Evolutionary conservation across 2,329 filamentous ascomycete genomes (phyloP).

Genomic region (Fusarium austroafricanum): DNA sequence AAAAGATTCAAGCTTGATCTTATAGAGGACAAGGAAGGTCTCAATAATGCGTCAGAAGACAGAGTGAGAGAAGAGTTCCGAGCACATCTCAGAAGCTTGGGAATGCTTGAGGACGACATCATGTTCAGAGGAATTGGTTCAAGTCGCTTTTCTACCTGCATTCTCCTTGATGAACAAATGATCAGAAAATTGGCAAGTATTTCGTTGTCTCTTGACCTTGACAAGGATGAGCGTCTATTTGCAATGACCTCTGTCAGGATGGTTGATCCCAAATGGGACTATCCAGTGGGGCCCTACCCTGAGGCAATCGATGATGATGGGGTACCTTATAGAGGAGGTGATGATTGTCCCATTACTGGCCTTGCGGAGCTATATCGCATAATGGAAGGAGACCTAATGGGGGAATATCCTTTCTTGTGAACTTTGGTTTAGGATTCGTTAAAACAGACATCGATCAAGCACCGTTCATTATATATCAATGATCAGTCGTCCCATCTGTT

Average conservation of each 20-base stretch:
- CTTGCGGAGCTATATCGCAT: slow-evolving; percentile 17
- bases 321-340: slow-evolving; percentile 8
- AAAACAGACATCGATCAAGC: no score
- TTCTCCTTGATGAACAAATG: slow-evolving; percentile 9
- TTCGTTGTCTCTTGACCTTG: slow-evolving; percentile 5
- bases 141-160: slow-evolving; percentile 15
- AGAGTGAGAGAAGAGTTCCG: slow-evolving; percentile 30
- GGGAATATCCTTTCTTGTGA: slow-evolving; percentile 16
- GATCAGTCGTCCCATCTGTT: no score
- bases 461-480: no score
- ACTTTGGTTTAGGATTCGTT: background rate
- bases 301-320: background rate
- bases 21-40: slow-evolving; percentile 11
- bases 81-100: slow-evolving; percentile 18
- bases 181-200: slow-evolving; percentile 3
- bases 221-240: slow-evolving; percentile 1
- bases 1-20: slow-evolving; percentile 29
- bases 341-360: background rate
- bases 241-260: background rate
- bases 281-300: slow-evolving; percentile 15
- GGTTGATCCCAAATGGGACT: slow-evolving; percentile 27
- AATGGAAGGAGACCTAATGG: slow-evolving; percentile 23
- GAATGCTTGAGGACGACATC: slow-evolving; percentile 17
- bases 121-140: slow-evolving; percentile 19
- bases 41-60: slow-evolving; percentile 29